A percentile compares a stretch with the other conserved stretches of the same genome.
Evolutionary conservation across 192 early-diverging fungal species (phyloP).

Genomic region (Lobulomyces angularis): DNA sequence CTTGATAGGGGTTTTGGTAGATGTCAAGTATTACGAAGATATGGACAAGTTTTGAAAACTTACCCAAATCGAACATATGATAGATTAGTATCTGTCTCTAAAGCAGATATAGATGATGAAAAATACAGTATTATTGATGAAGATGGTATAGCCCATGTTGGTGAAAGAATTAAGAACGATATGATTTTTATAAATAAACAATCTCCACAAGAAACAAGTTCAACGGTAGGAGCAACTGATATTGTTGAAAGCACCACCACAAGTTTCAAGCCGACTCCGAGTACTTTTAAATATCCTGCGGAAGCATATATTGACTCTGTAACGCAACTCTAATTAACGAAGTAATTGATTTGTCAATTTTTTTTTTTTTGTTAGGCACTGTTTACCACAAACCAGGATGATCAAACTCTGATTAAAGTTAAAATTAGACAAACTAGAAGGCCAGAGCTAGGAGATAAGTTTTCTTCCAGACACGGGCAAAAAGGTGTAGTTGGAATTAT

Average conservation of each 20-base stretch:
- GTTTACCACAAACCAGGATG: constrained; percentile 82
- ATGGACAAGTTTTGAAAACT: constrained; percentile 66
- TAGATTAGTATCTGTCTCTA: constrained; percentile 37
- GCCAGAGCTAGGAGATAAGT: constrained; percentile 96
- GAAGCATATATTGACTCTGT: constrained; percentile 81
- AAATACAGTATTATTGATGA: constrained; percentile 62
- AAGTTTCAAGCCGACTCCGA: constrained; percentile 56
- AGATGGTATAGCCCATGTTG: constrained; percentile 84
- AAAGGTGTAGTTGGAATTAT: constrained; percentile 96
- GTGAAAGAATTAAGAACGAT: constrained; percentile 59
- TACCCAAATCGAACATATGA: constrained; percentile 84
- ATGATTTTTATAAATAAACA: constrained; percentile 78
- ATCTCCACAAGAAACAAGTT: constrained; percentile 60
- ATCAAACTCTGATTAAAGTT: constrained; percentile 84
- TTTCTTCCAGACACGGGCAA: constrained; percentile 94
- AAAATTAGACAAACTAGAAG: constrained; percentile 83
- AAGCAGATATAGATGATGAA: constrained; percentile 18
- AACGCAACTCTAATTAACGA: background rate
- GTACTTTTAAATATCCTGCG: constrained; percentile 80
- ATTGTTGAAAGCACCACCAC: constrained; percentile 30
- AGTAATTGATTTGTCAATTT: background rate
- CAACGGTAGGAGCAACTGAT: constrained; percentile 34
- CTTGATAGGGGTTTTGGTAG: constrained; percentile 93
- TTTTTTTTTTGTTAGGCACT: constrained; percentile 36
- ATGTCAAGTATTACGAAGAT: constrained; percentile 88